Evolutionary conservation across 1,284 basidiomycete genomes (phyloP).

Genomic region (Thecaphora frezii): DNA sequence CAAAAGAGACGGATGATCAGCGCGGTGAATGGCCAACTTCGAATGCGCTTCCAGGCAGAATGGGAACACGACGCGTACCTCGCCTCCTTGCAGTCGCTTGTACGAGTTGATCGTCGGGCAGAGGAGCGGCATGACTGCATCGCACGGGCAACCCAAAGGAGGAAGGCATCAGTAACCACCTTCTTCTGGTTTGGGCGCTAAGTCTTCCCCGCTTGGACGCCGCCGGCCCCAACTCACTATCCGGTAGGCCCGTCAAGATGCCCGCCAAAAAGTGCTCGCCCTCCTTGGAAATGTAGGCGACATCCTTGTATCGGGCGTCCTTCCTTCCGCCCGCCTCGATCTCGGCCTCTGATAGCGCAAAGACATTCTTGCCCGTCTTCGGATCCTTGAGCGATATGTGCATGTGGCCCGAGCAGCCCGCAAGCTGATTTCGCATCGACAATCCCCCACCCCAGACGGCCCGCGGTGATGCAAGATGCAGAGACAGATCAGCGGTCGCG

Average conservation of each 20-base stretch:
- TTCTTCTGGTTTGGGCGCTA: no score
- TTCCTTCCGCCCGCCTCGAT: slow-evolving; percentile 67
- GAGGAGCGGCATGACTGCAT: slow-evolving; percentile 62
- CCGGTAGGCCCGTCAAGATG: slow-evolving; percentile 80
- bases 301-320: slow-evolving; percentile 75
- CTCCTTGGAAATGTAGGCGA: slow-evolving; percentile 76
- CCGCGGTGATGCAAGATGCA: no score
- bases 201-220: no score
- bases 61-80: no score
- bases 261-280: slow-evolving; percentile 94
- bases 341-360: slow-evolving; percentile 71
- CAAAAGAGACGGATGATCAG: no score
- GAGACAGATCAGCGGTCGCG: no score
- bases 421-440: no score
- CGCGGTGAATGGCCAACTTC: no score
- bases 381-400: slow-evolving; percentile 81
- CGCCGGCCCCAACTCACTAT: slow-evolving; percentile 64
- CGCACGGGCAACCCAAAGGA: no score
- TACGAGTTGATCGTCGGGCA: slow-evolving; percentile 97
- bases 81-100: slow-evolving; percentile 91
- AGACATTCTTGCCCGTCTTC: slow-evolving; percentile 72
- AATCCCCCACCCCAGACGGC: no score
- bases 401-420: slow-evolving; percentile 69
- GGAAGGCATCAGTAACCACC: no score
- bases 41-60: no score